Conservation (phyloP, 2,329 filamentous ascomycete genomes). For the Ophiostoma angusticollis region DNA sequence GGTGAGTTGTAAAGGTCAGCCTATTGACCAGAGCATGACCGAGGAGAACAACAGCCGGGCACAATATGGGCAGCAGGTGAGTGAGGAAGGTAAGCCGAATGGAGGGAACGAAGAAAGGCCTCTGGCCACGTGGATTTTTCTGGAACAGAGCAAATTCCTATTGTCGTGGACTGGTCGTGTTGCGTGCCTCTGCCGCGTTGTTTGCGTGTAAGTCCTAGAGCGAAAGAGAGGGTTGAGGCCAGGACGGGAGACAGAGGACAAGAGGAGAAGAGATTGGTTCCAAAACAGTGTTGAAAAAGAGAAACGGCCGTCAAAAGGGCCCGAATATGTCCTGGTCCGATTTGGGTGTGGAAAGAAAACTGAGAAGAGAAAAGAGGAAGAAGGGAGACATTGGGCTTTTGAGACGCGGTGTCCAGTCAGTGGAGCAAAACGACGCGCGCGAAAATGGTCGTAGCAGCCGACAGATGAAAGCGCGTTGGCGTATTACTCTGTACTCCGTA, state of each 20-base stretch:
- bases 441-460: slow-evolving; percentile 1
- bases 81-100: background rate
- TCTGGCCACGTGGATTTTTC: slow-evolving; percentile 8
- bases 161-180: slow-evolving; percentile 8
- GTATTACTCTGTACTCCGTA: no score
- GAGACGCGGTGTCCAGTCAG: slow-evolving; percentile 14
- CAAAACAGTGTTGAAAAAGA: slow-evolving; percentile 1
- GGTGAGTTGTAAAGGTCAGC: background rate
- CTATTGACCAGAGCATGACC: slow-evolving; percentile 9
- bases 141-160: no score
- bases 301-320: slow-evolving; percentile 6
- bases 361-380: background rate
- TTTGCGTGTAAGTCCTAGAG: slow-evolving; percentile 3
- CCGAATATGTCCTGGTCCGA: slow-evolving; percentile 1
- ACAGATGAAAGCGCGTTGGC: slow-evolving; percentile 13
- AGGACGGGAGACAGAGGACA: background rate
- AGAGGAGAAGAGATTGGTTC: background rate
- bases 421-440: slow-evolving; percentile 15
- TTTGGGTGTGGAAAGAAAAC: background rate
- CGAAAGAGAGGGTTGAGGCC: background rate
- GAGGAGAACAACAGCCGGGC: background rate
- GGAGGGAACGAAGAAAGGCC: background rate
- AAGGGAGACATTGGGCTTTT: slow-evolving; percentile 8
- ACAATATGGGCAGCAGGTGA: background rate
- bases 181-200: slow-evolving; percentile 4